Evolutionary conservation across 176 grass and related monocot genomes (phyloP), one percentile per base, ranked within the genome.

Genomic region (Neostapfia colusana): DNA sequence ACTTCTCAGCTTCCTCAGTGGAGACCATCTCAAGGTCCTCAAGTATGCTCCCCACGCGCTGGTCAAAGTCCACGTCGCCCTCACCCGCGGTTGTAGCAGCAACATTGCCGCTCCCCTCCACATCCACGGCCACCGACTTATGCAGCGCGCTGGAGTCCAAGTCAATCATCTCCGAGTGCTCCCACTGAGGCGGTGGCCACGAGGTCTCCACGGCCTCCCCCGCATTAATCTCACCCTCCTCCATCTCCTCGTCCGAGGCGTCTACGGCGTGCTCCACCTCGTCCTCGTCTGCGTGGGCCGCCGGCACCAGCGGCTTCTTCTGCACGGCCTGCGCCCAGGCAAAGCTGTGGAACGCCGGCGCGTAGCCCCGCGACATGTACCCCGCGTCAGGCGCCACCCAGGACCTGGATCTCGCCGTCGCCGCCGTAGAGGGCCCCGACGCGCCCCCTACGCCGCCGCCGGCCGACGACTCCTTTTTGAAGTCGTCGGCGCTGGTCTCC

Each of bases 291-390:
- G 48, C 60, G 64, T 74, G 78, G 8, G 79, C 27, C 9, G 60
- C 73, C 3, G 86, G 56, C 7, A 88, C 89, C 3, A 99, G 74
- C 20, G 89, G 95, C 70, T 95, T 99, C 46, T 99, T 99, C 84
- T 90, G 91, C 65, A 99, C 91, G 27, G 95, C 91, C 83, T 92
- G 95, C 50, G 88, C 80, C 95, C 95, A 99, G 11, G 95, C 95
- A 45, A 99, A 90, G 77, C 78, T 95, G 64, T 92, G 89, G 61
- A 99, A 87, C 39, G 81, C 73, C 2, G 87, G 83, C n/a, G 76
- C 89, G 44, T 89, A 99, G 81, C 83, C 92, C 73, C 85, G 82
- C 8, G 92, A 77, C 83, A 99, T 95, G 65, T 95, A 99, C 16
- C 92, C 91, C 92, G 66, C 37, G 62, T 46, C 21, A 44, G 61